These are phyloP conservation scores for Exophiala mesophila DNA, from an alignment of 2,329 filamentous ascomycete genomes.

Conservation along the genomic window DNA sequence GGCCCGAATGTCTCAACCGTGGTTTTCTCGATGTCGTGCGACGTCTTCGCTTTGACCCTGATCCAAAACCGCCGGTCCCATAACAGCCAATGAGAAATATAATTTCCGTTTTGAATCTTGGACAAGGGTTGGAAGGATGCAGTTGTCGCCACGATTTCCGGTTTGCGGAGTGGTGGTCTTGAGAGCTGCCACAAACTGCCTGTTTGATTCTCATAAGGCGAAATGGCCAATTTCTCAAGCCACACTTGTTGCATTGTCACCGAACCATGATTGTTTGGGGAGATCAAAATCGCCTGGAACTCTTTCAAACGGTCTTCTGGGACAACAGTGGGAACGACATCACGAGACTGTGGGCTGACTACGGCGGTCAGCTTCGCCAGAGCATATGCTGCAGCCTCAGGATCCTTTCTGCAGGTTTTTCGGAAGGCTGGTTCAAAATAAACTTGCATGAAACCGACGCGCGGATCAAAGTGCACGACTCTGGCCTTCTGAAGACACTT, in stretches of 20 bases:
- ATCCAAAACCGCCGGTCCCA: slow-evolving; percentile 25
- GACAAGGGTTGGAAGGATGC: slow-evolving; percentile 1
- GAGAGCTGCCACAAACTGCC: slow-evolving; percentile 12
- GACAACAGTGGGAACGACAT: slow-evolving; percentile 14
- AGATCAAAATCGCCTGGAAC: slow-evolving; percentile 7
- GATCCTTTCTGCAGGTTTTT: slow-evolving; percentile 7
- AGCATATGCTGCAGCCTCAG: slow-evolving; percentile 13
- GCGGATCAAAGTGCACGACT: slow-evolving; percentile 15
- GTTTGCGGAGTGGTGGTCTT: slow-evolving; percentile 15
- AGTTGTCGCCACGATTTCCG: slow-evolving; percentile 9
- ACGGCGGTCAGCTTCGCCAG: slow-evolving; percentile 19
- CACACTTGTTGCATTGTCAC: slow-evolving; percentile 13
- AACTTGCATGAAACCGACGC: slow-evolving; percentile 16
- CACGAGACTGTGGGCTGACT: slow-evolving; percentile 15
- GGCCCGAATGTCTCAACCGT: slow-evolving; percentile 15
- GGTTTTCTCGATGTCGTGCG: slow-evolving; percentile 6
- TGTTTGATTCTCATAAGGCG: not conserved
- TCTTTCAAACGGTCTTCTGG: slow-evolving; percentile 9
- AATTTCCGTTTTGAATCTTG: not conserved
- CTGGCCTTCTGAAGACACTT: slow-evolving; percentile 6
- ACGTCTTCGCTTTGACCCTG: slow-evolving; percentile 10
- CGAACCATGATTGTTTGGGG: not conserved
- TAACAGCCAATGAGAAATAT: slow-evolving; percentile 14
- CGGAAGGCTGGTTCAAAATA: slow-evolving; percentile 8
- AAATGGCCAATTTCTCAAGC: slow-evolving; percentile 4